Evolutionary conservation across 1,284 basidiomycete species (phyloP).

Genomic region (Phellopilus nigrolimitatus): DNA sequence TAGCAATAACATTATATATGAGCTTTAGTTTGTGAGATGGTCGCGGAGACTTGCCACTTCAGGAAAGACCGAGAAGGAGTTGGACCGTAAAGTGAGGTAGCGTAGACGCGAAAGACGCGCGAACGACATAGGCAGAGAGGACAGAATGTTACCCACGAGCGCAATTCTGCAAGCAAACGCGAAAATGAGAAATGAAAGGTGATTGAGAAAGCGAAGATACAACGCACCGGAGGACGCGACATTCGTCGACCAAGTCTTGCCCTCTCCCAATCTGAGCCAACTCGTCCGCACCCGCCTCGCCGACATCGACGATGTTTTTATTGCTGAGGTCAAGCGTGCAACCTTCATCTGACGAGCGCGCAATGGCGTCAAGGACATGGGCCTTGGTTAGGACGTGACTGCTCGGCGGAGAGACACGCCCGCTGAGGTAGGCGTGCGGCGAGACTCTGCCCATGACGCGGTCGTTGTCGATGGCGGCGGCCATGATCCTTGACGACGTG

Average conservation of each 20-base stretch:
- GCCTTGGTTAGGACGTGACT: slow-evolving; percentile 42
- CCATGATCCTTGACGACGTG: slow-evolving; percentile 13
- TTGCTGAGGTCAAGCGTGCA: slow-evolving; percentile 81
- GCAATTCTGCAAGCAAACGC: slow-evolving; percentile 58
- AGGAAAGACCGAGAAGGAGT: slow-evolving; percentile 81
- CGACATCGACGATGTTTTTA: slow-evolving; percentile 70
- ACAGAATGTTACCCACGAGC: slow-evolving; percentile 80
- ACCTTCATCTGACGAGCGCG: slow-evolving; percentile 69
- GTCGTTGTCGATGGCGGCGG: slow-evolving; percentile 7
- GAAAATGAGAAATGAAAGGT: slow-evolving; percentile 1
- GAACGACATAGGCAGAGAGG: slow-evolving; percentile 79
- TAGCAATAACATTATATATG: slow-evolving; percentile 15
- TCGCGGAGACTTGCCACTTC: slow-evolving; percentile 64
- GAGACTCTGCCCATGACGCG: slow-evolving; percentile 20
- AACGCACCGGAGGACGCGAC: slow-evolving; percentile 66
- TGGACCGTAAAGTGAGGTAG: slow-evolving; percentile 92
- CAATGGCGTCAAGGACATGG: slow-evolving; percentile 63
- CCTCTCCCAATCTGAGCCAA: slow-evolving; percentile 59
- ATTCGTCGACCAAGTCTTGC: slow-evolving; percentile 45
- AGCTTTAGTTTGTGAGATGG: slow-evolving; percentile 5
- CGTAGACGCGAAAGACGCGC: slow-evolving; percentile 71
- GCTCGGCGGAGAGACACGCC: slow-evolving; percentile 37
- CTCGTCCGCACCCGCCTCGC: slow-evolving; percentile 66
- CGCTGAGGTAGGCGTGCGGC: slow-evolving; percentile 26
- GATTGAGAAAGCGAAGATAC: slow-evolving; percentile 4